phyloP scores from a whole-genome alignment of 495 filamentous ascomycete species.

The Tuber brumale region DNA sequence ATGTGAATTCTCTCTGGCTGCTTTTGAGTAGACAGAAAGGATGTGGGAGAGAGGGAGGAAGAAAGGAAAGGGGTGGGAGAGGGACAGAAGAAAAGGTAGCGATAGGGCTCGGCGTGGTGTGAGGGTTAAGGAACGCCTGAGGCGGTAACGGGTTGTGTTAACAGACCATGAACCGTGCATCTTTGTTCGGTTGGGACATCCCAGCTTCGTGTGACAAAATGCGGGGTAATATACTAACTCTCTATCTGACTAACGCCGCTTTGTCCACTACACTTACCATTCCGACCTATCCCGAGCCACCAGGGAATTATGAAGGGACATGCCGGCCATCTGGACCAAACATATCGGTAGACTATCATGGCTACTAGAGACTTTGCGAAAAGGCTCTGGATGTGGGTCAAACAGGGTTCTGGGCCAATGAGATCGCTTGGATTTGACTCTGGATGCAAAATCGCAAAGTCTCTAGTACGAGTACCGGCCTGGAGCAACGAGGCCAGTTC shows the following conservation, averaged over 20 bases:
- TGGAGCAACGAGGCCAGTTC: not conserved
- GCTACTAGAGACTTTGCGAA: no score
- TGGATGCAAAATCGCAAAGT: no score
- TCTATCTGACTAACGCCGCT: not conserved
- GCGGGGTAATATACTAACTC: conserved; percentile 26
- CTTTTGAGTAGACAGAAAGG: conserved; percentile 18
- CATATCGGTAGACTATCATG: not conserved
- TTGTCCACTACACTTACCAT: not conserved
- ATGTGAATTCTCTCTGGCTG: conserved; percentile 19
- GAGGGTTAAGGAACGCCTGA: conserved; percentile 14
- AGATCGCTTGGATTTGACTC: no score
- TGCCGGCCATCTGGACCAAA: not conserved
- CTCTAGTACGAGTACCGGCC: not conserved
- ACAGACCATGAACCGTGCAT: conserved; percentile 1
- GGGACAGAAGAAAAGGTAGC: conserved; percentile 30
- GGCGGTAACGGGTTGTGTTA: conserved; percentile 30
- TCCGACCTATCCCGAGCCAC: not conserved
- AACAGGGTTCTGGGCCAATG: no score
- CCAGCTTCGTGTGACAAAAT: conserved; percentile 38
- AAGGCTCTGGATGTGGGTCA: no score
- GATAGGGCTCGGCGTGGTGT: conserved; percentile 21
- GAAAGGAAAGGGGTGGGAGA: conserved; percentile 11
- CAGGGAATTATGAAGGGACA: not conserved
- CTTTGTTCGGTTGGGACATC: conserved; percentile 7
- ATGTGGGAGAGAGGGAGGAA: conserved; percentile 18